Base-by-base conservation (phyloP, 2,329 filamentous ascomycete genomes). In the Aspergillus bombycis region DNA sequence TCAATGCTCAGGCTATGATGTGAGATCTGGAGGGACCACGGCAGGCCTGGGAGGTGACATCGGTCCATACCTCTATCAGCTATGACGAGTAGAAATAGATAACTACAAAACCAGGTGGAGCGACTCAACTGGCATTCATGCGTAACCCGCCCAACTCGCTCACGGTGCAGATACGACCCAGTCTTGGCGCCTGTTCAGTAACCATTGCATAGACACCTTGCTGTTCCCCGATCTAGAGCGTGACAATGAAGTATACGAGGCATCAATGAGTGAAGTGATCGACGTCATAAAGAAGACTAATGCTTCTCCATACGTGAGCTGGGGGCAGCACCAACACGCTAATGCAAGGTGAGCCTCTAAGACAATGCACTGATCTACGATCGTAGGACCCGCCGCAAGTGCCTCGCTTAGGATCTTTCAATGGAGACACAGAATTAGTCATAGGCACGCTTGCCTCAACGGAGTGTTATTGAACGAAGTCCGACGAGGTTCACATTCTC, bases 161-260 rank as follows among this genome's bases (percentile, higher is more conserved):
- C 16, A n/a, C 38, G 16, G 16, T 41, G 38, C 38, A 41, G 38
- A 41, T 41, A 19, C 19, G 16, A 41, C 9, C 6, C n/a, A 8
- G 34, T 36, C 38, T 41, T 41, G 16, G 38, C 19, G 2, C 16
- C 38, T n/a, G 19, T 41, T n/a, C 38, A 41, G 16, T 10, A 19
- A 41, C 38, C 5, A 41, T 1, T 41, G 38, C 38, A 41, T 10
- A n/a, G 16, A n/a, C 38, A 10, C 16, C 19, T 41, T n/a, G 9
- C 38, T 41, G 38, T n/a, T 41, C 38, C 5, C 38, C 8, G 7
- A 9, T 41, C 3, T 41, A 41, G 19, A 19, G 3, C 36, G 7
- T 16, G 8, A 7, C 2, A n/a, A 19, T n/a, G 1, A n/a, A n/a
- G 16, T n/a, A n/a, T 41, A 19, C 16, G 3, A 4, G 0, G 8